phyloP scores from a whole-genome alignment of 495 filamentous ascomycete species.

The Podospora sp. region DNA sequence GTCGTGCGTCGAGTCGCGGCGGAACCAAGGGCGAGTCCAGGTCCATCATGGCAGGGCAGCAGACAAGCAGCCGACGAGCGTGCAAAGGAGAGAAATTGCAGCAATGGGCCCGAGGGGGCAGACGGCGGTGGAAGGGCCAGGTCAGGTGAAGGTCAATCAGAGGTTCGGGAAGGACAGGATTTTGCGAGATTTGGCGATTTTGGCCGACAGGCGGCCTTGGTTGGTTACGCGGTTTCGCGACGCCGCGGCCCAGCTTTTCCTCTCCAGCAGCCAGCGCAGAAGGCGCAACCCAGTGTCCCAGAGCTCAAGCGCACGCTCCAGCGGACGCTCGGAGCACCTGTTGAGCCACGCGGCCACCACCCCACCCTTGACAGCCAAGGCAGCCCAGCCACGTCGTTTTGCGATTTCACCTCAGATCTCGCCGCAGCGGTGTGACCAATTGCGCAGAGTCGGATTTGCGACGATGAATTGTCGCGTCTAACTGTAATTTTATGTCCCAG shows the following conservation, averaged over 20 bases:
- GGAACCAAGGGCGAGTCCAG: slow-evolving; percentile 28
- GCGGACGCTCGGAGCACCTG: slow-evolving; percentile 22
- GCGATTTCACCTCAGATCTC: slow-evolving; percentile 12
- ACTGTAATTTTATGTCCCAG: neutral
- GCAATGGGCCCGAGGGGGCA: slow-evolving; percentile 13
- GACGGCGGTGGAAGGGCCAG: slow-evolving; percentile 22
- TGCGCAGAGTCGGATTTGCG: neutral
- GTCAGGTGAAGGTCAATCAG: slow-evolving; percentile 5
- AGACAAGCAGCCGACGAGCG: slow-evolving; percentile 10
- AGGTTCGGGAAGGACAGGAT: slow-evolving; percentile 19
- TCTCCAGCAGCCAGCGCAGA: slow-evolving; percentile 10
- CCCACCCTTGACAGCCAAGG: slow-evolving; percentile 15
- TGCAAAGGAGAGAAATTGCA: slow-evolving; percentile 16
- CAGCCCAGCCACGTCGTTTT: slow-evolving; percentile 20
- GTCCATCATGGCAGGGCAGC: slow-evolving; percentile 28
- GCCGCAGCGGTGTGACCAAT: slow-evolving; percentile 17
- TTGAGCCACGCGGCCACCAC: slow-evolving; percentile 27
- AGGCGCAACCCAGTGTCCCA: neutral
- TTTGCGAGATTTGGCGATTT: slow-evolving; percentile 38
- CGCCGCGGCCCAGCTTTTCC: slow-evolving; percentile 28
- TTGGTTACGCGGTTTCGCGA: slow-evolving; percentile 42
- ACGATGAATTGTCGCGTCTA: neutral
- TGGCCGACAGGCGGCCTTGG: slow-evolving; percentile 26
- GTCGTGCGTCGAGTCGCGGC: slow-evolving; percentile 33
- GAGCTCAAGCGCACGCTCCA: neutral